These are phyloP conservation scores for Arabidopsis thaliana DNA, from an alignment of 345 rosid species.

Conservation along the genomic window DNA sequence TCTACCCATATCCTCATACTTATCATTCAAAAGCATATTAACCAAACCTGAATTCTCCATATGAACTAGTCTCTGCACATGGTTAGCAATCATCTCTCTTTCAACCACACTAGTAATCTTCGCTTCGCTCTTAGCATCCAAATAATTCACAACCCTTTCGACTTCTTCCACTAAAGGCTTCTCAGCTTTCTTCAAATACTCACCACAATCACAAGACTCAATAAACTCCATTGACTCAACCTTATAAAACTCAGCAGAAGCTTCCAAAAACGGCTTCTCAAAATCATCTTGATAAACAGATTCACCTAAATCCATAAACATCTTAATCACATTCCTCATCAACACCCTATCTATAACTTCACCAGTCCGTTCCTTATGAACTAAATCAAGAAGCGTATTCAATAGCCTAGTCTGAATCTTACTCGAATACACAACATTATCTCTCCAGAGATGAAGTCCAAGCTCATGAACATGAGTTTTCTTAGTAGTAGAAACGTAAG, in stretches of 20 bases:
- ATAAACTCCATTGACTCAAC: conserved; percentile 86
- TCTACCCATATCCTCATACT: conserved; percentile 85
- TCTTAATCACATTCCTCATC: conserved; percentile 89
- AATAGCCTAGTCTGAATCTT: conserved; percentile 76
- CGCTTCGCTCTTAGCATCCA: conserved; percentile 85
- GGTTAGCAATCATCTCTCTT: conserved; percentile 95
- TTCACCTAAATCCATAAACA: conserved; percentile 93
- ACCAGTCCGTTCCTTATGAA: conserved; percentile 78
- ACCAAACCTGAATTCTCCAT: conserved; percentile 96
- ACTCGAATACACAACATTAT: conserved; percentile 66
- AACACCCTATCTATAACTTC: conserved; percentile 90
- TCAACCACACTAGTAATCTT: conserved; percentile 95
- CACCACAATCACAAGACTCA: conserved; percentile 93
- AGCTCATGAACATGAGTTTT: conserved; percentile 91
- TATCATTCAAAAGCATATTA: conserved; percentile 88
- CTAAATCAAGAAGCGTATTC: conserved; percentile 82
- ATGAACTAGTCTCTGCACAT: conserved; percentile 91
- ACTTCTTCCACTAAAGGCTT: conserved; percentile 87
- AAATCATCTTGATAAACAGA: conserved; percentile 92
- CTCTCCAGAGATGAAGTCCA: conserved; percentile 94
- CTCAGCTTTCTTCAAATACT: conserved; percentile 89
- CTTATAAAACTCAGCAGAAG: conserved; percentile 85
- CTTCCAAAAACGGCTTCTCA: conserved; percentile 90
- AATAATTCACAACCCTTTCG: conserved; percentile 87
- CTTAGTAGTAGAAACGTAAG: conserved; percentile 71